phyloP scores from a whole-genome alignment of 1,139 yeast genomes.

The Zhuliangozyma blackwelliae region DNA sequence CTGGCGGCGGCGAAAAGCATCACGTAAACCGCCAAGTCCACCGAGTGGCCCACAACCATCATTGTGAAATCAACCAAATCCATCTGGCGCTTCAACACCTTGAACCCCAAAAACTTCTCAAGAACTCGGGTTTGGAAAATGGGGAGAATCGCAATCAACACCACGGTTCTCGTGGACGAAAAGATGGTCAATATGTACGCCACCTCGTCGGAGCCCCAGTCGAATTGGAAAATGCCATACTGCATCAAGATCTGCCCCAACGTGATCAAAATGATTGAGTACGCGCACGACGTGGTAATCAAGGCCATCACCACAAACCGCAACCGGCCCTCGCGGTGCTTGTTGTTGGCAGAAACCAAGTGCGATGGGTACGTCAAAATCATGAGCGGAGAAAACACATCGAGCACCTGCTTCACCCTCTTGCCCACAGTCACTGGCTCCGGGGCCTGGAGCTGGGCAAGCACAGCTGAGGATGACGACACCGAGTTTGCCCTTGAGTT shows the following conservation, averaged over 20 bases:
- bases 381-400: constrained; percentile 38
- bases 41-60: constrained; percentile 17
- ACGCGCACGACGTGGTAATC: constrained; percentile 32
- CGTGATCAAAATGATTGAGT: constrained; percentile 31
- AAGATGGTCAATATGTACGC: constrained; percentile 55
- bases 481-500: constrained; percentile 40
- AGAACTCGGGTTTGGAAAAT: constrained; percentile 25
- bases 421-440: not conserved
- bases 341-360: constrained; percentile 11
- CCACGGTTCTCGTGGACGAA: constrained; percentile 40
- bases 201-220: constrained; percentile 55
- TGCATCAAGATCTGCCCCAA: constrained; percentile 41
- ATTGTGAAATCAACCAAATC: constrained; percentile 54
- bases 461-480: not conserved
- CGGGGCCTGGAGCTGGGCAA: constrained; percentile 2
- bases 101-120: constrained; percentile 25
- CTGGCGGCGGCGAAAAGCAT: constrained; percentile 16
- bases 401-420: constrained; percentile 5
- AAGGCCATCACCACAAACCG: constrained; percentile 39
- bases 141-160: constrained; percentile 30
- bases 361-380: constrained; percentile 9
- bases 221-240: constrained; percentile 53
- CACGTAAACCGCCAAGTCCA: constrained; percentile 40
- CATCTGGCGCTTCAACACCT: constrained; percentile 35
- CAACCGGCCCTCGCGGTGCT: constrained; percentile 11